Evolutionary conservation across 2,329 filamentous ascomycete genomes (phyloP), one percentile per base, ranked within the genome.

Genomic region (Neofusicoccum ribis): DNA sequence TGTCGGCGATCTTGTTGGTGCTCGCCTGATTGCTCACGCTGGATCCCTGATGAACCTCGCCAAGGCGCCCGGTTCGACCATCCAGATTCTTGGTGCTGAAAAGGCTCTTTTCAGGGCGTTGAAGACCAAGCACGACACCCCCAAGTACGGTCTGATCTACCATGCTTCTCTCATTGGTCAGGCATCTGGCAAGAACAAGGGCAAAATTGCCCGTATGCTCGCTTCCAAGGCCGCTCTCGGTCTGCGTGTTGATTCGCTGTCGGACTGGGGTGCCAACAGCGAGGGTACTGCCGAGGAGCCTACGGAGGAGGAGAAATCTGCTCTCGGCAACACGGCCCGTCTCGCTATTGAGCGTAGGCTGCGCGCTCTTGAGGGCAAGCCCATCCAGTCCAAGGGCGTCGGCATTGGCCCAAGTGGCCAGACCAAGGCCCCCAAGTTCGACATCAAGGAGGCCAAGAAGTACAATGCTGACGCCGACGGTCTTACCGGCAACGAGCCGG

Each of bases 61-160:
- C 77, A 98, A 98, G 86, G 91, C 91, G 71, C 93, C 95, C 67
- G 93, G 92, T 81, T 95, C 91, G 74, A 99, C 95, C 68, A 92
- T 99, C 70, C 95, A 99, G 85, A 97, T 99, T 75, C 88, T 98
- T 65, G 95, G 95, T 84, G 95, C 95, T 67, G 95, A 99, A 84
- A 99, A 99, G 86, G 95, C 95, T 7, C 88, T 99, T 50, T 99
- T 99, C 89, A 89, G 95, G 75, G 95, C 95, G 20, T 85, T 99
- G 69, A 99, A 99, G 88, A 99, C 95, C 58, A 98, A 99, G 86
- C 94, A 98, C 80, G 93, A 97, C 76, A 99, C 95, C 44, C 95
- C 95, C 76, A 99, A 98, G 82, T 99, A 98, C 74, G 95, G 95
- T 62, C 87, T 99, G 51, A 96, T 99, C 70, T 96, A 79, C 70